Evolutionary conservation across 2,329 filamentous ascomycete species (phyloP), one percentile per base, ranked within the genome.

Genomic region (Monosporascus sp.): DNA sequence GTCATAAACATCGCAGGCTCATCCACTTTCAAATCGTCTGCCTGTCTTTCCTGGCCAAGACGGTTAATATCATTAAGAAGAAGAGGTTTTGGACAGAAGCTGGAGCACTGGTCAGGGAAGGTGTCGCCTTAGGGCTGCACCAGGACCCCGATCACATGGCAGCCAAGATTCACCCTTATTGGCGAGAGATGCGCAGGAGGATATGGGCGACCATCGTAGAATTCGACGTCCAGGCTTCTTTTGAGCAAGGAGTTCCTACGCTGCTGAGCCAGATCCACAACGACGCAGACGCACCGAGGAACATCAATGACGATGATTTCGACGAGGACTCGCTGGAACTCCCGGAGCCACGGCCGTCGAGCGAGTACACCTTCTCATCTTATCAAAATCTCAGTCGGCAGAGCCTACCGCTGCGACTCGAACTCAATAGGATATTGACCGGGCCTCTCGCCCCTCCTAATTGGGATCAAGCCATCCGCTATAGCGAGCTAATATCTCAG

Each of bases 51-150:
- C 74, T 84, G 2, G 80, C 78, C 44, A 84, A 84, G 71, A 73
- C 79, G 31, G 77, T 84, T 57, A 85, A 85, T 66, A 80, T 78
- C 2, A 77, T 84, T 57, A 83, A 84, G 71, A 84, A 84, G 74
- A 84, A 84, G 73, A 74, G 80, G 14, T 84, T 82, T 65, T 84
- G 81, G 81, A 81, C 79, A 17, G 73, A 75, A 39, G 73, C 81
- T 1, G 80, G 81, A 0, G 72, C 76, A 5, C 70, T 84, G 52
- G 75, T 83, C 15, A 79, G 81, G 47, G 78, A 84, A 49, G 80
- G 78, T 51, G 78, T 84, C 53, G 76, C 77, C 2, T 76, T 84
- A 31, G 81, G 81, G 17, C 70, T 85, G 47, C 82, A 85, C 59
- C 77, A 79, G 18, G 82, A 84, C 61, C 80, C 81, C 3, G 77